Evolutionary conservation across 768 basidiomycete species (phyloP).

Genomic region (Chlorophyllum brunneum): DNA sequence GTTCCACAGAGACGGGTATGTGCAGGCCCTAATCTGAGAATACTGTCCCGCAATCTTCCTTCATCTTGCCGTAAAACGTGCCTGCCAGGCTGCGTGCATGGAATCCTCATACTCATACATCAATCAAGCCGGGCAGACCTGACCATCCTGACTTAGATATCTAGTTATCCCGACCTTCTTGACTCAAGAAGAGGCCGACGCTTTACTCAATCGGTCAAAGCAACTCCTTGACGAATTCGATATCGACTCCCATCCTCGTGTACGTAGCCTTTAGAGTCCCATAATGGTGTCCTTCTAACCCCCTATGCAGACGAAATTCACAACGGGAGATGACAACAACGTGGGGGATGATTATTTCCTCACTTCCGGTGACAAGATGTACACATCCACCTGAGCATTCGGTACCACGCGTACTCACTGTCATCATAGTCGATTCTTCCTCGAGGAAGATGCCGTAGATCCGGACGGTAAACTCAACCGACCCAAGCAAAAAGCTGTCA

Average conservation of each 20-base stretch:
- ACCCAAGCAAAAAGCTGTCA: constrained; percentile 76
- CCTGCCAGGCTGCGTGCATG: neutral
- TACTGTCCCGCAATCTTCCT: neutral
- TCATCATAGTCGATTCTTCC: constrained; percentile 65
- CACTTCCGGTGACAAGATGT: constrained; percentile 88
- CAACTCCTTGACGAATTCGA: constrained; percentile 77
- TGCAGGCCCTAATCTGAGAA: constrained; percentile 12
- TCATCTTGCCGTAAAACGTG: neutral
- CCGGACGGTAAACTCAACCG: constrained; percentile 63
- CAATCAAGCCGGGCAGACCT: constrained; percentile 6
- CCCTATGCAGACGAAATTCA: constrained; percentile 86
- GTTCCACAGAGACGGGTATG: constrained; percentile 30
- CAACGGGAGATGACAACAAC: constrained; percentile 71
- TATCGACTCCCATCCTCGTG: constrained; percentile 76
- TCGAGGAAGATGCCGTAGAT: constrained; percentile 86
- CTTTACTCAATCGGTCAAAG: constrained; percentile 67
- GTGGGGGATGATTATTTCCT: constrained; percentile 94
- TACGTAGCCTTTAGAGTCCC: constrained; percentile 28
- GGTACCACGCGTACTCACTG: neutral
- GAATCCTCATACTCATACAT: neutral
- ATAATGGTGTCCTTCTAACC: neutral
- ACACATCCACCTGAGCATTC: constrained; percentile 10
- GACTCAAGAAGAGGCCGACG: constrained; percentile 46
- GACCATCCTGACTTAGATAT: constrained; percentile 47
- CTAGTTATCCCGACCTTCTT: constrained; percentile 77